phyloP scores from a whole-genome alignment of 2,329 filamentous ascomycete species.

The Gyromitra esculenta region DNA sequence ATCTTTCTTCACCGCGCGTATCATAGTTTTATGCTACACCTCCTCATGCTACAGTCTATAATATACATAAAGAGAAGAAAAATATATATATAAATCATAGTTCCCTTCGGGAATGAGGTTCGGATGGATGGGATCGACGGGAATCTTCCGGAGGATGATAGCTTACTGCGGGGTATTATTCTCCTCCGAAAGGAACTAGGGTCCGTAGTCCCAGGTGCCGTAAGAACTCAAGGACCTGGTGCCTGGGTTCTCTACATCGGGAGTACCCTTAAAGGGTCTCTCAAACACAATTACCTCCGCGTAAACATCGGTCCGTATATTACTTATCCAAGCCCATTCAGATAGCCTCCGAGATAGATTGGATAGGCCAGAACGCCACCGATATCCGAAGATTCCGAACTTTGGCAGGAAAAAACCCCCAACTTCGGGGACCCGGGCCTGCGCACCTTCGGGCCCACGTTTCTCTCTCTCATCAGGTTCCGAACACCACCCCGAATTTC shows the following conservation, averaged over 20 bases:
- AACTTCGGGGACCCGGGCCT: conserved; percentile 31
- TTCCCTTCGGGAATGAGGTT: not conserved
- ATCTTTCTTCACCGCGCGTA: conserved; percentile 42
- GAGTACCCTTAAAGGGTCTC: conserved; percentile 1
- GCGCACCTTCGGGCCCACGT: conserved; percentile 16
- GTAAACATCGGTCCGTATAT: not conserved
- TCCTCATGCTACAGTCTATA: conserved; percentile 40
- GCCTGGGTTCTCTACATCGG: not conserved
- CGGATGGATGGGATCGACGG: conserved; percentile 3
- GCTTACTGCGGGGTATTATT: conserved; percentile 18
- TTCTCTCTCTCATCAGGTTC: not conserved
- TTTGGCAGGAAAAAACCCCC: not conserved
- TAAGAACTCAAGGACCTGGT: conserved; percentile 27
- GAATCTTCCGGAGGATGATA: conserved; percentile 9
- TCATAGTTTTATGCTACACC: conserved; percentile 42
- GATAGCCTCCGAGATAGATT: conserved; percentile 12
- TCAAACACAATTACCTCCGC: not conserved
- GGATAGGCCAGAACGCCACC: conserved; percentile 2
- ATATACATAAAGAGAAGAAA: conserved; percentile 46
- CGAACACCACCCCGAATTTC: not conserved
- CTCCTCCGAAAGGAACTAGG: conserved; percentile 13
- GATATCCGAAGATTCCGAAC: conserved; percentile 22
- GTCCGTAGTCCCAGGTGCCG: conserved; percentile 14
- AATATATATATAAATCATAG: conserved; percentile 20
- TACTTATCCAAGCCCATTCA: conserved; percentile 13